Conservation (phyloP, 1,284 basidiomycete species). For the Sutorius eximius region DNA sequence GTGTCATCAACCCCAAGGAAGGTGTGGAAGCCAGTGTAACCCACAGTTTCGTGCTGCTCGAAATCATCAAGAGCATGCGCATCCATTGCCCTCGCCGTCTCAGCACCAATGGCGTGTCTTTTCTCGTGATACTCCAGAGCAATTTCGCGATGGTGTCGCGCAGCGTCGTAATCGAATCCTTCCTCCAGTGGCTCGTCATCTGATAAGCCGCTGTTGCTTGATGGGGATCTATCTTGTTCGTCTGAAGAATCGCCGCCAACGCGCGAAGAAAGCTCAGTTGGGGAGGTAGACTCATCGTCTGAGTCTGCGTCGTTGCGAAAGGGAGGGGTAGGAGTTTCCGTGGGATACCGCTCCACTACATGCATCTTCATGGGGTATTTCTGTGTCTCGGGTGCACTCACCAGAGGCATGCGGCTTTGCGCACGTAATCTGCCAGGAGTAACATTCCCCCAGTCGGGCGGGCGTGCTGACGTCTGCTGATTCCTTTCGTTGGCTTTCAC, state of each 20-base stretch:
- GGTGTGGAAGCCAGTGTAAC: conserved; percentile 17
- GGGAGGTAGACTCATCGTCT: conserved; percentile 48
- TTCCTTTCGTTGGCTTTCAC: conserved; percentile 10
- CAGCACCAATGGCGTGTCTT: conserved; percentile 53
- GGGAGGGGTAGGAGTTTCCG: conserved; percentile 24
- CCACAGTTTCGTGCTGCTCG: conserved; percentile 47
- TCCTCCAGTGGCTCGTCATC: conserved; percentile 42
- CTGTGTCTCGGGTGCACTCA: conserved; percentile 40
- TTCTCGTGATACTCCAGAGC: conserved; percentile 69
- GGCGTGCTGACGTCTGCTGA: conserved; percentile 2
- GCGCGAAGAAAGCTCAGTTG: conserved; percentile 29
- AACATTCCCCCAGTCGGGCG: conserved; percentile 55
- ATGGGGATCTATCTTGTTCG: conserved; percentile 12
- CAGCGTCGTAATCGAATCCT: conserved; percentile 57
- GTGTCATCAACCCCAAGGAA: not conserved
- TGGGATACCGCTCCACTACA: conserved; percentile 62
- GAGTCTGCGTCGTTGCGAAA: conserved; percentile 38
- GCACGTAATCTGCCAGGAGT: conserved; percentile 48
- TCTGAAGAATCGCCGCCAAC: conserved; percentile 13
- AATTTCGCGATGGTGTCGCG: conserved; percentile 68
- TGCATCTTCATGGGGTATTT: conserved; percentile 61
- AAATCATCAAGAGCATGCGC: conserved; percentile 44
- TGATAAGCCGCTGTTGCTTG: conserved; percentile 27
- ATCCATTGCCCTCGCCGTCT: conserved; percentile 51
- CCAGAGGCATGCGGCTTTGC: conserved; percentile 39